Base-by-base conservation (phyloP, 306 rosid genomes). In the Gillenia trifoliata region DNA sequence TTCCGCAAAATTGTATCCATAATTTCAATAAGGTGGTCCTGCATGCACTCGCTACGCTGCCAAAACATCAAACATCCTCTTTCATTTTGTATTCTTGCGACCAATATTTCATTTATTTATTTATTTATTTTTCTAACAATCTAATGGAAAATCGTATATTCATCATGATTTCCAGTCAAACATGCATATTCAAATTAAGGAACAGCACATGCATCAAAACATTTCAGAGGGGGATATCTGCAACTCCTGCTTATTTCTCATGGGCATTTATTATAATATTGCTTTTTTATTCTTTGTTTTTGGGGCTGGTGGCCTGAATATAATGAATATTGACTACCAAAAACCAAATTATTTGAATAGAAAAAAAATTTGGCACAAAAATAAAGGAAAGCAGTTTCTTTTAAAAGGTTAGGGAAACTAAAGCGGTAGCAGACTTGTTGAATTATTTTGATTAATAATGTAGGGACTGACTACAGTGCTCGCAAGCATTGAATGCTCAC, bases 21-120 rank as follows among this genome's bases (percentile, higher is more conserved):
- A 61, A 81, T 79, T 81, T 70, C 79, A 49, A 8, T 76, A 74
- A 28, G 45, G 10, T 19, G 30, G 90, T 88, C 28, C 28, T 55
- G 60, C 60, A 55, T 0, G 52, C 8, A 47, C 20, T 47, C 52
- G 41, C 23, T 11, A 1, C 6, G 13, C 64, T 60, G 36, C 64
- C 64, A 17, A 68, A 67, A 28, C 60, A 66, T 61, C 71, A 49
- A 61, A 62, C 62, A 62, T 36, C 63, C 43, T 47, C 63, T 64
- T 26, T 41, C 66, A 30, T 19, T 62, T 54, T 54, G 60, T 54
- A 54, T 40, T 61, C 5, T 50, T 15, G 56, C 56, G 17, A 50
- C n/a, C 56, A 17, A 50, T 8, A 17, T 19, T 49, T 17, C 56
- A 6, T 40, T 40, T 40, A 3, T 36, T 36, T 36, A 3, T 7